Conservation (phyloP, 2,329 filamentous ascomycete genomes). For the Curvularia eragrostidis region DNA sequence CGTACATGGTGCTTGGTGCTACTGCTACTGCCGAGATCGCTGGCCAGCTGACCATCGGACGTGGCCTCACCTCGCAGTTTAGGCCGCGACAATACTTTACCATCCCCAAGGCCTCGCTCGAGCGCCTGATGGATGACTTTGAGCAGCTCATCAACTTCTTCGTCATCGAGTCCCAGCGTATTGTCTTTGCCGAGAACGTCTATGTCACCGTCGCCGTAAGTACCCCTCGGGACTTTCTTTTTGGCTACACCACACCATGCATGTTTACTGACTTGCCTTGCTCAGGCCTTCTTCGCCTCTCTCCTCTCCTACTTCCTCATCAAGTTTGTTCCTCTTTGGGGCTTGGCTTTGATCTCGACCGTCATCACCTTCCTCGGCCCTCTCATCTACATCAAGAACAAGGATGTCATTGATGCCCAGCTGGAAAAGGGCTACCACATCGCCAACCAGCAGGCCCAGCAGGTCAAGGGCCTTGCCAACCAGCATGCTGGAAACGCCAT, state of each 20-base stretch:
- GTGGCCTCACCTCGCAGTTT: conserved; percentile 66
- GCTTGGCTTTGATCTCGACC: conserved; percentile 64
- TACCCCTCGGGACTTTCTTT: conserved; percentile 15
- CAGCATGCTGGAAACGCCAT: conserved; percentile 66
- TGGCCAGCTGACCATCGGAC: conserved; percentile 62
- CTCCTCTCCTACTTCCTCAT: conserved; percentile 69
- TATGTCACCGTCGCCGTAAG: conserved; percentile 66
- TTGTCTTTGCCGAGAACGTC: conserved; percentile 71
- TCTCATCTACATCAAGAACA: conserved; percentile 70
- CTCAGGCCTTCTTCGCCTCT: conserved; percentile 65
- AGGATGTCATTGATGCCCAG: conserved; percentile 68
- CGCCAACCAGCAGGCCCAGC: conserved; percentile 64
- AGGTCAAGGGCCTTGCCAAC: conserved; percentile 66
- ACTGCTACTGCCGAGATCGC: conserved; percentile 65
- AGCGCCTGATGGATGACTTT: conserved; percentile 66
- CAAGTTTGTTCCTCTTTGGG: conserved; percentile 71
- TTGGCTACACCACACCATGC: neutral
- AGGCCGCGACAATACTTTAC: conserved; percentile 70
- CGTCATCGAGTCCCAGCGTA: conserved; percentile 71
- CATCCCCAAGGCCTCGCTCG: conserved; percentile 68
- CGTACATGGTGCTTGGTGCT: conserved; percentile 65
- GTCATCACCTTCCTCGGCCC: conserved; percentile 65
- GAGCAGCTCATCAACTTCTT: conserved; percentile 73
- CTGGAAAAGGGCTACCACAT: conserved; percentile 62
- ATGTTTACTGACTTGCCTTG: conserved; percentile 10